phyloP scores from a whole-genome alignment of 257 asterid species.

The Scutellaria minor region DNA sequence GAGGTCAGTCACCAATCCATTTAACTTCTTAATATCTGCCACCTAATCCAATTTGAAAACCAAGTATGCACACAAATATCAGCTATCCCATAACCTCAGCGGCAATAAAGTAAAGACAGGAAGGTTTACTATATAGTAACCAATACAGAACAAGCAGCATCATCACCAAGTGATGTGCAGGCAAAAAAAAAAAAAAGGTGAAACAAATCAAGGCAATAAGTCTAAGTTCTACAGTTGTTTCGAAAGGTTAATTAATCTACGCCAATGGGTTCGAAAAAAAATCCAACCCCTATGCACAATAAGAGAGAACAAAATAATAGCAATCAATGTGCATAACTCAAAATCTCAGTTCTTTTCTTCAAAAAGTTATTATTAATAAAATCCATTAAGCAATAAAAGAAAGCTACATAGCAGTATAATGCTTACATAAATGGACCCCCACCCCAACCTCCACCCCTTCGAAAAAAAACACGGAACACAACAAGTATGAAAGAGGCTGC shows the following conservation, averaged over 20 bases:
- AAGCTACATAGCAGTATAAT: slow-evolving; percentile 2
- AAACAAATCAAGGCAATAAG: background rate
- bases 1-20: slow-evolving; percentile 82
- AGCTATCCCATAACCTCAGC: slow-evolving; percentile 19
- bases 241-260: background rate
- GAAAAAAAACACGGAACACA: background rate
- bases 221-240: slow-evolving; percentile 6
- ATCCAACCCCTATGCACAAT: background rate
- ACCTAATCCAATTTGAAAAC: slow-evolving; percentile 56
- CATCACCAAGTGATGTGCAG: slow-evolving; percentile 7
- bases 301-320: background rate
- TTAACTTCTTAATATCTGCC: slow-evolving; percentile 79
- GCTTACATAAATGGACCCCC: background rate
- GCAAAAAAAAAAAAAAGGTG: slow-evolving; percentile 8
- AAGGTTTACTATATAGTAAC: slow-evolving; percentile 1
- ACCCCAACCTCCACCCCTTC: background rate
- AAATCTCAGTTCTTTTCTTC: slow-evolving; percentile 1
- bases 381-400: background rate
- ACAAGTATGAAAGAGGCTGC: background rate
- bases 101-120: slow-evolving; percentile 5
- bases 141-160: slow-evolving; percentile 13
- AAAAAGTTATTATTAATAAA: background rate
- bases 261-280: slow-evolving; percentile 5
- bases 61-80: slow-evolving; percentile 21
- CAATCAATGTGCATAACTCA: slow-evolving; percentile 8